phyloP scores from a whole-genome alignment of 208 protist species.

The Naegleria lovaniensis region DNA sequence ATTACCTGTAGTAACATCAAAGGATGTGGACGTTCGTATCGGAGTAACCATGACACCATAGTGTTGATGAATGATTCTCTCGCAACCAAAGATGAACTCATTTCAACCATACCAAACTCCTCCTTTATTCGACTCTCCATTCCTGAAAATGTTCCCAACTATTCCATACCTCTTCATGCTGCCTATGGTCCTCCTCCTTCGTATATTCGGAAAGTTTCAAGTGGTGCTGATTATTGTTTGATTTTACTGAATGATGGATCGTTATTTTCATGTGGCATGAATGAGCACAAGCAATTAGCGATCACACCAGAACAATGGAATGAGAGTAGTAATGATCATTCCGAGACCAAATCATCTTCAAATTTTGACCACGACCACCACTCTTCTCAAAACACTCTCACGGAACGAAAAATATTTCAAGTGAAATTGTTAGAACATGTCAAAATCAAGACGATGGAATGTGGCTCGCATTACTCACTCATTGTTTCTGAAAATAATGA shows the following conservation, averaged over 20 bases:
- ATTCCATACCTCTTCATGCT: background rate
- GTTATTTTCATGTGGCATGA: background rate
- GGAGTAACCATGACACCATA: too few species aligned
- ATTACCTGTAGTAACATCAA: too few species aligned
- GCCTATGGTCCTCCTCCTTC: background rate
- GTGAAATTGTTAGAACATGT: background rate
- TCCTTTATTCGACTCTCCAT: too few species aligned
- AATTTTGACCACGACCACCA: too few species aligned
- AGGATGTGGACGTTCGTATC: too few species aligned
- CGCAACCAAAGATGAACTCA: too few species aligned
- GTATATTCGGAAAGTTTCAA: background rate
- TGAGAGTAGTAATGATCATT: too few species aligned
- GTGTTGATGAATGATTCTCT: too few species aligned
- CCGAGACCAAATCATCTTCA: too few species aligned
- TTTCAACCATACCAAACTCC: too few species aligned
- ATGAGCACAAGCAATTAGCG: background rate
- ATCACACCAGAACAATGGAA: background rate
- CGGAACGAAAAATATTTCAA: background rate
- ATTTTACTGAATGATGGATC: background rate
- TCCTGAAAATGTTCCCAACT: too few species aligned
- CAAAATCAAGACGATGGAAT: background rate
- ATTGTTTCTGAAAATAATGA: background rate
- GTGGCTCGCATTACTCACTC: background rate
- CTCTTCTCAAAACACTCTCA: background rate
- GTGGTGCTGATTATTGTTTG: background rate